Conservation (phyloP, 371 early-diverging fungal genomes). For the Mortierella sp. region DNA sequence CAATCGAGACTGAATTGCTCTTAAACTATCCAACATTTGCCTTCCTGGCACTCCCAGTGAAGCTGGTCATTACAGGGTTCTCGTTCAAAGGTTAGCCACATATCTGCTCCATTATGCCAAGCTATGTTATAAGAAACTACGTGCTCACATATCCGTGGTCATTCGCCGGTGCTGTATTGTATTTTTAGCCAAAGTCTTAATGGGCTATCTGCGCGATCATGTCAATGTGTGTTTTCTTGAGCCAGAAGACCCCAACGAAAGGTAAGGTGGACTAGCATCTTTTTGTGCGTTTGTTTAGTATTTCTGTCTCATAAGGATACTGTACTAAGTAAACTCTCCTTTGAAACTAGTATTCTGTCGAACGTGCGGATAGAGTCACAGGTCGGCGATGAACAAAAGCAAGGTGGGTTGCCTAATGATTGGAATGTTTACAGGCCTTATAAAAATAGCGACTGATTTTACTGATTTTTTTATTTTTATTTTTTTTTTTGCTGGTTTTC, state of each 20-base stretch:
- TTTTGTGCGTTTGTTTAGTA: background rate
- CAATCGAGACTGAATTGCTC: constrained; percentile 86
- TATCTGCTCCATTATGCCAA: background rate
- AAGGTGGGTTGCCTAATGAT: constrained; percentile 81
- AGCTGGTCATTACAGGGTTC: constrained; percentile 83
- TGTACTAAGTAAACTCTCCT: background rate
- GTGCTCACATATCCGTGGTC: no score
- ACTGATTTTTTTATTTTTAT: no score
- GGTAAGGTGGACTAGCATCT: no score
- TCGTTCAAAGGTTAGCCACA: constrained; percentile 75
- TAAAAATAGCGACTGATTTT: no score
- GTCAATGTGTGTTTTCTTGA: constrained; percentile 92
- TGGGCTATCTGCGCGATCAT: constrained; percentile 86
- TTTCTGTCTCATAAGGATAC: background rate
- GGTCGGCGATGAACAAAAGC: constrained; percentile 89
- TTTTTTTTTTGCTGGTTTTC: no score
- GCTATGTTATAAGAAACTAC: no score
- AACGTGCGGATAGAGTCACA: constrained; percentile 88
- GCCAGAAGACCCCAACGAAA: constrained; percentile 68
- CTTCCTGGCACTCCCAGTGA: constrained; percentile 91
- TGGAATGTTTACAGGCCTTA: no score
- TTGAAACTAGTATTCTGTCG: constrained; percentile 66
- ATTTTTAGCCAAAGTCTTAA: constrained; percentile 77
- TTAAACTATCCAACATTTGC: constrained; percentile 93
- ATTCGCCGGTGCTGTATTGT: background rate